These are phyloP conservation scores for Pouteria campechiana DNA, from an alignment of 179 eudicot species.

Conservation along the genomic window DNA sequence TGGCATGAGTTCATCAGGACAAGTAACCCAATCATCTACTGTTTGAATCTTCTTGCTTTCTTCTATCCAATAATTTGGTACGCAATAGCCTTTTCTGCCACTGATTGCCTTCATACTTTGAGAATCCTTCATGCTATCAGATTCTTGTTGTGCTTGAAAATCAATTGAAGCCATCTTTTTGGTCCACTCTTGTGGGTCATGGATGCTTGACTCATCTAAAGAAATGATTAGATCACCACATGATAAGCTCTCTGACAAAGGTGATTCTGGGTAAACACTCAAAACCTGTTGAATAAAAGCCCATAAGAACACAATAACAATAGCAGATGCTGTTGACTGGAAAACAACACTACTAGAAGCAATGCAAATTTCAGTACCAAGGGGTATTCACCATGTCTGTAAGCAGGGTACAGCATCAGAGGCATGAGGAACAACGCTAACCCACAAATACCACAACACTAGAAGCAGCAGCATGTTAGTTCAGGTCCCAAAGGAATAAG, in stretches of 20 bases:
- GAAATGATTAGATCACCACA: constrained; percentile 63
- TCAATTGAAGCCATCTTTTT: constrained; percentile 31
- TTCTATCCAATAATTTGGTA: constrained; percentile 41
- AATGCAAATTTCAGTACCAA: constrained; percentile 36
- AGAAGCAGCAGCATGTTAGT: constrained; percentile 7
- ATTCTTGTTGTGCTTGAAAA: constrained; percentile 21
- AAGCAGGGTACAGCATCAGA: constrained; percentile 54
- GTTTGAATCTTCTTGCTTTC: constrained; percentile 26
- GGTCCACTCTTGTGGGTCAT: constrained; percentile 49
- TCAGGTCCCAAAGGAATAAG: constrained; percentile 22
- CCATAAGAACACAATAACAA: constrained; percentile 3
- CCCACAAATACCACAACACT: constrained; percentile 82
- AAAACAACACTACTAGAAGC: background rate
- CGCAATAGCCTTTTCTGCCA: constrained; percentile 49
- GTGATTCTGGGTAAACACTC: constrained; percentile 53
- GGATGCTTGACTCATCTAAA: constrained; percentile 45
- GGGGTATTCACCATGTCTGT: constrained; percentile 54
- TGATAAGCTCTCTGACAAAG: constrained; percentile 49
- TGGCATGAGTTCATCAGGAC: constrained; percentile 49
- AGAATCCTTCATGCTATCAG: constrained; percentile 5
- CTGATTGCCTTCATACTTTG: constrained; percentile 7
- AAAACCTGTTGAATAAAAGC: constrained; percentile 46
- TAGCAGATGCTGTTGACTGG: background rate
- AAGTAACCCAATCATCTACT: constrained; percentile 29
- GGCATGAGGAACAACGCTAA: constrained; percentile 67